phyloP scores from a whole-genome alignment of 1,139 yeast genomes.

The Saccharomyces pastorianus region DNA sequence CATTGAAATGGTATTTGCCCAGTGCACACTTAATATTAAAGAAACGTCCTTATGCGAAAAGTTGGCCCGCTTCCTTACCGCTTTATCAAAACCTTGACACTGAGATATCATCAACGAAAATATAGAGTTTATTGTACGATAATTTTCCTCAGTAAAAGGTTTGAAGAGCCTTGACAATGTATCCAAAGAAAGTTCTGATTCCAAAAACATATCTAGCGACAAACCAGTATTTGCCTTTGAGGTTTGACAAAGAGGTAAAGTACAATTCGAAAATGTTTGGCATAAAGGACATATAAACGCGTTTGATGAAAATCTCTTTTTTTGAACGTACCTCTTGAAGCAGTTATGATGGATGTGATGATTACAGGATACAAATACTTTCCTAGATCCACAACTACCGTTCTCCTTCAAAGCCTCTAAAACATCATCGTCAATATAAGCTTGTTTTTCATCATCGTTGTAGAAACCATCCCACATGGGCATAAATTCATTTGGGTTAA shows the following conservation, averaged over 20 bases:
- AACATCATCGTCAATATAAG: constrained; percentile 15
- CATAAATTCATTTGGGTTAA: constrained; percentile 28
- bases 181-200: constrained; percentile 9
- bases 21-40: constrained; percentile 32
- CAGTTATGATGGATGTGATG: constrained; percentile 62
- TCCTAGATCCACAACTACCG: constrained; percentile 28
- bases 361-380: constrained; percentile 54
- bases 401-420: constrained; percentile 16
- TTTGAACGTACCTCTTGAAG: constrained; percentile 35
- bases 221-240: constrained; percentile 9
- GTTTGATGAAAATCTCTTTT: constrained; percentile 25
- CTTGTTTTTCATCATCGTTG: constrained; percentile 20
- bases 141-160: constrained; percentile 10
- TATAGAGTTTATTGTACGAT: constrained; percentile 13
- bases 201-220: constrained; percentile 9
- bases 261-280: constrained; percentile 43
- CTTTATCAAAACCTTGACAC: constrained; percentile 21
- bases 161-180: constrained; percentile 12
- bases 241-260: constrained; percentile 25
- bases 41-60: constrained; percentile 17
- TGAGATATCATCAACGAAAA: constrained; percentile 16
- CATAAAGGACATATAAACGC: constrained; percentile 57
- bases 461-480: constrained; percentile 22
- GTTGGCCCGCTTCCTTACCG: constrained; percentile 12
- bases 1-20: constrained; percentile 50